Conservation (phyloP, 352 stramenopile genomes). For the Phytophthora hibernalis region DNA sequence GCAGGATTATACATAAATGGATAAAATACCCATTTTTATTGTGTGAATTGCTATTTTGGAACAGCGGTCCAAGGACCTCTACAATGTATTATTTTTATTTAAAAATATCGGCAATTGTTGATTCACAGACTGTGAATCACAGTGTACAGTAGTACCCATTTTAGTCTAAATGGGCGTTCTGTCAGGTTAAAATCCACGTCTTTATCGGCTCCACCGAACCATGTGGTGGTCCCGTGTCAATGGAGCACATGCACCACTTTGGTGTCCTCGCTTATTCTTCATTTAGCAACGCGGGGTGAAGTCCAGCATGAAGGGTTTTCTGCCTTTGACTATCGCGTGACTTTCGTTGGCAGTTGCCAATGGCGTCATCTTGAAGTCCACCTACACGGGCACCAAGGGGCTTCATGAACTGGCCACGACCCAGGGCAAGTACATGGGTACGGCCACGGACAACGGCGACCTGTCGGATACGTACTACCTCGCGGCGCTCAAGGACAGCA, state of each 20-base stretch:
- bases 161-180: too few species aligned
- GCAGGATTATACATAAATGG: too few species aligned
- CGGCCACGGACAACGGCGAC: slow-evolving; percentile 33
- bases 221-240: slow-evolving; percentile 11
- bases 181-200: slow-evolving; percentile 2
- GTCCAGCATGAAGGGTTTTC: slow-evolving; percentile 19
- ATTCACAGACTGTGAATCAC: too few species aligned
- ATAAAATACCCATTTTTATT: too few species aligned
- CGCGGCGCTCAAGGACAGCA: slow-evolving; percentile 26
- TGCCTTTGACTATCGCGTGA: slow-evolving; percentile 13
- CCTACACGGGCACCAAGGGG: slow-evolving; percentile 32
- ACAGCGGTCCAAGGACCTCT: too few species aligned
- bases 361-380: slow-evolving; percentile 22
- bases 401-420: slow-evolving; percentile 28
- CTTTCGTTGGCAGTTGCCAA: slow-evolving; percentile 19
- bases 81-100: too few species aligned
- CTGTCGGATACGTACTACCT: slow-evolving; percentile 34
- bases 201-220: slow-evolving; percentile 19
- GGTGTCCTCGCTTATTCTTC: slow-evolving; percentile 18
- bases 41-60: too few species aligned
- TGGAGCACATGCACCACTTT: neutral
- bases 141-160: too few species aligned
- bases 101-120: neutral
- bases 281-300: slow-evolving; percentile 2
- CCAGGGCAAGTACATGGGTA: slow-evolving; percentile 44